Conservation (phyloP, 106 monocot genomes). For the Alisma plantagoaquatica region DNA sequence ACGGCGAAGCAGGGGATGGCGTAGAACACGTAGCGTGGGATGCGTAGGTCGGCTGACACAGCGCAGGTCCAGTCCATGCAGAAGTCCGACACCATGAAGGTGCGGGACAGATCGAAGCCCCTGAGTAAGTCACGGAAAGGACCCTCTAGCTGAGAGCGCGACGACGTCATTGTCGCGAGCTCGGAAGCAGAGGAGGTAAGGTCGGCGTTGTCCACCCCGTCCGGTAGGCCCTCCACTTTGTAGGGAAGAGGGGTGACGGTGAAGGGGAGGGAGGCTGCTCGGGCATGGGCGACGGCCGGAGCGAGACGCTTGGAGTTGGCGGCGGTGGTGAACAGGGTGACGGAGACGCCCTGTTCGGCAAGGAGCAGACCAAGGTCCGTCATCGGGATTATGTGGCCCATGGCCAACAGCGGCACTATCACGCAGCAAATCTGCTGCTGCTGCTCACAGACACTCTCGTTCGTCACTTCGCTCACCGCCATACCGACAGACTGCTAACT, state of each 20-base stretch:
- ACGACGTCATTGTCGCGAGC: not conserved
- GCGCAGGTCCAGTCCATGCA: conserved; percentile 24
- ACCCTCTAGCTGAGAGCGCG: conserved; percentile 12
- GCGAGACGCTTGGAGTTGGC: conserved; percentile 25
- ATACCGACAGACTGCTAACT: too few relatives aligned
- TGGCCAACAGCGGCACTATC: conserved; percentile 41
- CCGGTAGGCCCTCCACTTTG: conserved; percentile 30
- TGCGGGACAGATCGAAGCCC: conserved; percentile 3
- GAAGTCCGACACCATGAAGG: conserved; percentile 39
- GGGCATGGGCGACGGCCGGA: conserved; percentile 15
- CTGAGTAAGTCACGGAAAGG: conserved; percentile 19
- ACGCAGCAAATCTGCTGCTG: too few relatives aligned
- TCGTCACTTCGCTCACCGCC: too few relatives aligned
- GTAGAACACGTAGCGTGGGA: conserved; percentile 34
- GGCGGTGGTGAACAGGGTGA: conserved; percentile 45
- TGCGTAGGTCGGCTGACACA: conserved; percentile 13
- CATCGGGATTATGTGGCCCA: conserved; percentile 63
- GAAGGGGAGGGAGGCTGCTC: conserved; percentile 1
- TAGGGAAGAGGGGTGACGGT: conserved; percentile 32
- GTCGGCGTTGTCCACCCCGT: conserved; percentile 32
- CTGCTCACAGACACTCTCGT: too few relatives aligned
- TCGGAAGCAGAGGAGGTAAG: not conserved
- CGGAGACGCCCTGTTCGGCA: conserved; percentile 28
- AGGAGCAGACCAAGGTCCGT: conserved; percentile 39
- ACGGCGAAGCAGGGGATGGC: conserved; percentile 23